phyloP scores from a whole-genome alignment of 1,284 basidiomycete species.

The Coniferiporia weirii region DNA sequence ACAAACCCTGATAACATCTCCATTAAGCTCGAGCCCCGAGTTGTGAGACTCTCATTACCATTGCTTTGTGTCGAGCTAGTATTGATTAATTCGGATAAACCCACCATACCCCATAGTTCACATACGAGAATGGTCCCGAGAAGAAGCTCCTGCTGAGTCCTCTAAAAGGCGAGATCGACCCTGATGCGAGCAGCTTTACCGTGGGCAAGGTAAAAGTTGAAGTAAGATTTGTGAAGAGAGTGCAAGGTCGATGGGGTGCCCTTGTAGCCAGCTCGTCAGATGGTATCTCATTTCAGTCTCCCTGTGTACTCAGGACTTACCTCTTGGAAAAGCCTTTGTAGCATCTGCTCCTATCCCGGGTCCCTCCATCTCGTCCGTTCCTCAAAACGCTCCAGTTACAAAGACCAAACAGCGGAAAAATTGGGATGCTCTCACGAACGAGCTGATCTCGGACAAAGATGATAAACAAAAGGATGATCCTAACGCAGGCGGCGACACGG shows the following conservation, averaged over 20 bases:
- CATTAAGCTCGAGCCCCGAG: slow-evolving; percentile 58
- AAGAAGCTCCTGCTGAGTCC: slow-evolving; percentile 65
- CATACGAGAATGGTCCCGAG: slow-evolving; percentile 55
- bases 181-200: slow-evolving; percentile 54
- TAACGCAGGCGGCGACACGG: slow-evolving; percentile 75
- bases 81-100: slow-evolving; percentile 16
- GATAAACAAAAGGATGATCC: slow-evolving; percentile 66
- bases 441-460: slow-evolving; percentile 56
- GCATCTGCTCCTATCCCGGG: slow-evolving; percentile 29
- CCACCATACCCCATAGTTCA: slow-evolving; percentile 36
- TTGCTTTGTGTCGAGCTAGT: slow-evolving; percentile 3
- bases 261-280: slow-evolving; percentile 70
- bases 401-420: slow-evolving; percentile 56
- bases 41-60: slow-evolving; percentile 49
- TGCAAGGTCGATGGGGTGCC: slow-evolving; percentile 67
- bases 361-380: slow-evolving; percentile 22
- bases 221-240: slow-evolving; percentile 59
- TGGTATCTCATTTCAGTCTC: slow-evolving; percentile 36
- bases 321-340: slow-evolving; percentile 18
- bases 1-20: slow-evolving; percentile 61
- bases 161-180: slow-evolving; percentile 75
- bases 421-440: slow-evolving; percentile 77
- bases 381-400: slow-evolving; percentile 17
- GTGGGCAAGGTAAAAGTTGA: slow-evolving; percentile 86
- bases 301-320: slow-evolving; percentile 9